phyloP scores from a whole-genome alignment of 768 basidiomycete species.

The Leccinum incarnatum region DNA sequence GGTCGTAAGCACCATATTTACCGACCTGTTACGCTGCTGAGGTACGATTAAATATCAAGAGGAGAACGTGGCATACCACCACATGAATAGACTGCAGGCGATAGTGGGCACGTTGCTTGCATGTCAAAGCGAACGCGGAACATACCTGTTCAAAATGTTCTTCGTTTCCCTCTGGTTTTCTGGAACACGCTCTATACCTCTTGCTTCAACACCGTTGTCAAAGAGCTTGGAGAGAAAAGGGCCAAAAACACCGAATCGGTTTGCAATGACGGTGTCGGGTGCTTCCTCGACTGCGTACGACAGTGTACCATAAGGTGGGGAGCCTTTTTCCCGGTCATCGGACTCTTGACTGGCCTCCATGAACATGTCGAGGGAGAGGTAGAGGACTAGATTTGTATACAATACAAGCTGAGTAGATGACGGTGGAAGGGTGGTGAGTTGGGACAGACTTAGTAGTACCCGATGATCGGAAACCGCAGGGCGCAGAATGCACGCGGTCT shows the following conservation, averaged over 20 bases:
- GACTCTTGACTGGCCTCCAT: not conserved
- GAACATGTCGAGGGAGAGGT: constrained; percentile 4
- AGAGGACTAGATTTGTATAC: not conserved
- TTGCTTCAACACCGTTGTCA: constrained; percentile 48
- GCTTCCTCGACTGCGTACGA: constrained; percentile 20
- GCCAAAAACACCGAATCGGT: constrained; percentile 30
- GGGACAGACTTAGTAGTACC: too few relatives aligned
- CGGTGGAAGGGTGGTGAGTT: not conserved
- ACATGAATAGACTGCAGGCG: constrained; percentile 40
- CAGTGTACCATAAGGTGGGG: not conserved
- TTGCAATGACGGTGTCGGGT: constrained; percentile 28
- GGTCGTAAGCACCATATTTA: constrained; percentile 46
- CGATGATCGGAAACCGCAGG: not conserved
- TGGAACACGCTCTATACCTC: constrained; percentile 53
- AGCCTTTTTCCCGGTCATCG: constrained; percentile 23
- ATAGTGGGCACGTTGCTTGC: not conserved
- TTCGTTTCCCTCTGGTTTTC: constrained; percentile 46
- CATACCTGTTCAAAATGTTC: constrained; percentile 38
- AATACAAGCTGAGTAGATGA: not conserved
- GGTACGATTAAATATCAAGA: not conserved
- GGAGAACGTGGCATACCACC: constrained; percentile 34
- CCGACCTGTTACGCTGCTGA: constrained; percentile 35
- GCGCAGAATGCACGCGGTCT: not conserved
- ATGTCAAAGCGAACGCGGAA: not conserved
- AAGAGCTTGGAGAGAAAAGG: constrained; percentile 40